phyloP scores from a whole-genome alignment of 2,329 filamentous ascomycete genomes.

The Fusarium xyrophilum region DNA sequence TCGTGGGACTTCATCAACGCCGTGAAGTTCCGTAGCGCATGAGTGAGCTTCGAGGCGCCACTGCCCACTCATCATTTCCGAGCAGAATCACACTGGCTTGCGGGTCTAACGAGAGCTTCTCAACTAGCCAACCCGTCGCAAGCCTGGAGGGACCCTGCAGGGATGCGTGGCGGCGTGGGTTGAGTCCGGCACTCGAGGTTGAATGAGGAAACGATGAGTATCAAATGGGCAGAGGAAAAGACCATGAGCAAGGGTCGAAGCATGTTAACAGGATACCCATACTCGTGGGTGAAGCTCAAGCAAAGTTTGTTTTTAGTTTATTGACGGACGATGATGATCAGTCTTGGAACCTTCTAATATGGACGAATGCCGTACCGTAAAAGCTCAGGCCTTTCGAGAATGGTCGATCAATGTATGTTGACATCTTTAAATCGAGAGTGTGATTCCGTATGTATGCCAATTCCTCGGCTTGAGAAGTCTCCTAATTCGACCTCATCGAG shows the following conservation, averaged over 20 bases:
- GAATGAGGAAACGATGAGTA: constrained; percentile 22
- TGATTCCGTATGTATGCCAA: background rate
- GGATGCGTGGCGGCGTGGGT: constrained; percentile 29
- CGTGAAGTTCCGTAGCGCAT: constrained; percentile 26
- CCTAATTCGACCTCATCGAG: background rate
- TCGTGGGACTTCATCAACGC: constrained; percentile 28
- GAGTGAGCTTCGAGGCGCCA: constrained; percentile 14
- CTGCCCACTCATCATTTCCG: constrained; percentile 38
- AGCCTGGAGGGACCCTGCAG: constrained; percentile 21
- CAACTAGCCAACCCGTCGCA: constrained; percentile 18
- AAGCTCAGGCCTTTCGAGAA: background rate
- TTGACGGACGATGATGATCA: background rate
- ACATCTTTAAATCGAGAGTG: background rate
- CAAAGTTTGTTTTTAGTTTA: constrained; percentile 6
- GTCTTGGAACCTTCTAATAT: background rate
- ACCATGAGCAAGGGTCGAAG: background rate
- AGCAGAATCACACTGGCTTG: constrained; percentile 27
- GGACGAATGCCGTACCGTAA: background rate
- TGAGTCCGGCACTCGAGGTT: constrained; percentile 15
- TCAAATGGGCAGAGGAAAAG: constrained; percentile 12
- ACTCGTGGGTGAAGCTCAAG: background rate
- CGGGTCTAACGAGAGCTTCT: constrained; percentile 20
- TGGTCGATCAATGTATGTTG: constrained; percentile 7
- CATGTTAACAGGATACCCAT: background rate
- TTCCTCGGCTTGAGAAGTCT: background rate